Conservation (phyloP, 2,329 filamentous ascomycete species). For the Pseudogymnoascus sp. region DNA sequence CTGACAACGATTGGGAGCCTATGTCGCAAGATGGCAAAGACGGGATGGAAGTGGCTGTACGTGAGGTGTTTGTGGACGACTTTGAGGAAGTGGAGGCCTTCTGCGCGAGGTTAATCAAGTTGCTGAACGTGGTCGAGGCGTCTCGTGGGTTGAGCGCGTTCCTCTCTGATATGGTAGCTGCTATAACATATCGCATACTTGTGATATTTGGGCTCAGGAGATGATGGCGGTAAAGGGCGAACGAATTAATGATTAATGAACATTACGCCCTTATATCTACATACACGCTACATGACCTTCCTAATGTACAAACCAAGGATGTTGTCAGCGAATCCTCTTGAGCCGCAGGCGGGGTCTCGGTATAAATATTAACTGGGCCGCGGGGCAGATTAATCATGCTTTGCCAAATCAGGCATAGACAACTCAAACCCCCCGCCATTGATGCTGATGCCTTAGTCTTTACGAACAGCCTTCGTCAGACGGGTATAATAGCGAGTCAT, state of each 20-base stretch:
- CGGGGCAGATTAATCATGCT: not conserved
- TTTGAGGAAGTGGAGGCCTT: slow-evolving; percentile 51
- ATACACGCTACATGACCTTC: not conserved
- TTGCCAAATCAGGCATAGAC: not conserved
- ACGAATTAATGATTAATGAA: not conserved
- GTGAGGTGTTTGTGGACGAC: slow-evolving; percentile 56
- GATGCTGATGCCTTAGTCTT: not conserved
- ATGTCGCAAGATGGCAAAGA: slow-evolving; percentile 14
- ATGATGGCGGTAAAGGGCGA: slow-evolving; percentile 4
- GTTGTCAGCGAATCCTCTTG: not conserved
- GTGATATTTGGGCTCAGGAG: not conserved
- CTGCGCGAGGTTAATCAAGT: slow-evolving; percentile 42
- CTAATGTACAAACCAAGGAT: not conserved
- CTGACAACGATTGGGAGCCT: slow-evolving; percentile 32
- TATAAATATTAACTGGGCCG: not conserved
- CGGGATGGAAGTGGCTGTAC: slow-evolving; percentile 39
- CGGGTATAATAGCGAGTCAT: not conserved
- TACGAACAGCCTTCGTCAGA: not conserved
- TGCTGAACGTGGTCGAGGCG: slow-evolving; percentile 45
- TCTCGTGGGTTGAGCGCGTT: slow-evolving; percentile 48
- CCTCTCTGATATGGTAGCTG: slow-evolving; percentile 19
- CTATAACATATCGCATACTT: slow-evolving; percentile 20
- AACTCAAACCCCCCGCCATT: not conserved
- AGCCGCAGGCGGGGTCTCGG: not conserved
- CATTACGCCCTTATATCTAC: not conserved